These are phyloP conservation scores for Penicillium frequentans DNA, from an alignment of 2,329 filamentous ascomycete genomes.

Conservation along the genomic window DNA sequence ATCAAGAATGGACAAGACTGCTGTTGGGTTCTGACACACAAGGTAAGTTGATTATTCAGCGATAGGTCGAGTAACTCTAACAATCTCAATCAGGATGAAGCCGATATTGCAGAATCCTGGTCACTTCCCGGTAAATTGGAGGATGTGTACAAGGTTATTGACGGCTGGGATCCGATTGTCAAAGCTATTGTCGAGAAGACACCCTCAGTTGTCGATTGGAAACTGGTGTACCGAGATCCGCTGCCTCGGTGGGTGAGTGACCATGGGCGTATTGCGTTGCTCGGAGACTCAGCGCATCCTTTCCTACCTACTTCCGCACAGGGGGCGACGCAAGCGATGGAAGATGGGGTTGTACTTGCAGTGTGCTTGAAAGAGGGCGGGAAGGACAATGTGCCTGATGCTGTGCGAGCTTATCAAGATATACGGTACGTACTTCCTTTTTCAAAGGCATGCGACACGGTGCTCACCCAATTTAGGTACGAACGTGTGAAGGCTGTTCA, in stretches of 20 bases:
- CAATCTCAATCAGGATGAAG: constrained; percentile 43
- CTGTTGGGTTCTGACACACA: constrained; percentile 58
- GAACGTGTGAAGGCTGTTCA: constrained; percentile 50
- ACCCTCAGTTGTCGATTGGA: constrained; percentile 30
- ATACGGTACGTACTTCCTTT: constrained; percentile 23
- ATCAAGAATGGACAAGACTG: constrained; percentile 56
- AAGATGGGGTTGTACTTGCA: constrained; percentile 44
- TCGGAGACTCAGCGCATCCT: constrained; percentile 43
- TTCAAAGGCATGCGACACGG: neutral
- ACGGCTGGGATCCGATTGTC: constrained; percentile 52
- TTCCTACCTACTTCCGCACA: constrained; percentile 46
- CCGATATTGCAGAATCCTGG: constrained; percentile 58
- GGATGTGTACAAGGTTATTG: constrained; percentile 53
- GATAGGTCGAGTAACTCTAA: neutral
- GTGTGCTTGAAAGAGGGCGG: constrained; percentile 25
- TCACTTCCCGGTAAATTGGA: constrained; percentile 54
- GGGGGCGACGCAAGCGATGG: constrained; percentile 44
- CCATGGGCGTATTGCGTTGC: constrained; percentile 30
- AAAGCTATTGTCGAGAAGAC: constrained; percentile 45
- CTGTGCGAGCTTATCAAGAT: constrained; percentile 47
- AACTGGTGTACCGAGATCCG: constrained; percentile 38
- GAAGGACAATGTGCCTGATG: constrained; percentile 39
- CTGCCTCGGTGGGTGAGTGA: constrained; percentile 15
- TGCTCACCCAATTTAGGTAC: constrained; percentile 31
- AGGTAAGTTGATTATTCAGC: constrained; percentile 24